phyloP scores from a whole-genome alignment of 2,329 filamentous ascomycete genomes.

The Sclerotinia borealis region DNA sequence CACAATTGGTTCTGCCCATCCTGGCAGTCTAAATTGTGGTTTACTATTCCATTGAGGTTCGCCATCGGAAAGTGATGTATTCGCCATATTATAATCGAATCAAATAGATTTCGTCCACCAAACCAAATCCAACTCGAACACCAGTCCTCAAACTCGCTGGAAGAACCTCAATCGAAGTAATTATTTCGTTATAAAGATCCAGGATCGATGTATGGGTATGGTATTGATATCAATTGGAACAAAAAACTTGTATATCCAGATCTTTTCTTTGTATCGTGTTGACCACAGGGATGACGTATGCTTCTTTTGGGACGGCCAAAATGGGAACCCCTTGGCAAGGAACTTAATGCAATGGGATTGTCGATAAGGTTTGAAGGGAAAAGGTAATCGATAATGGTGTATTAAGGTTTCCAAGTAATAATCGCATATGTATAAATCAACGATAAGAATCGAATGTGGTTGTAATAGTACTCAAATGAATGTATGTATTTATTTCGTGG shows the following conservation, averaged over 20 bases:
- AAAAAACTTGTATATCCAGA: background rate
- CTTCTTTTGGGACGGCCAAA: background rate
- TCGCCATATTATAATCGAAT: constrained; percentile 5
- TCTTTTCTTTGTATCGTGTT: background rate
- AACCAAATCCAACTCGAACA: background rate
- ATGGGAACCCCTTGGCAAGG: background rate
- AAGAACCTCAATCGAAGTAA: background rate
- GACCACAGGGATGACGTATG: constrained; percentile 7
- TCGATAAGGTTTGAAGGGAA: background rate
- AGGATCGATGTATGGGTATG: background rate
- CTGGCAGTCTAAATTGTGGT: constrained; percentile 31
- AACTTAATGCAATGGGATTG: no score
- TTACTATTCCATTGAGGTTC: constrained; percentile 32
- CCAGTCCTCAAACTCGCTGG: background rate
- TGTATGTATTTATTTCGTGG: background rate
- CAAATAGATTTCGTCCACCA: background rate
- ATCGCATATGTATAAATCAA: background rate
- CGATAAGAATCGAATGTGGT: background rate
- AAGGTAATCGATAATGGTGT: background rate
- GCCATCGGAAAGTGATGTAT: background rate
- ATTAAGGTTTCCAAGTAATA: background rate
- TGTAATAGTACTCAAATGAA: background rate
- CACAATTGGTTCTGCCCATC: constrained; percentile 32
- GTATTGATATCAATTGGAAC: background rate
- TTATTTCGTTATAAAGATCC: background rate